These are phyloP conservation scores for Suillus variegatus DNA, from an alignment of 768 basidiomycete genomes.

Conservation along the genomic window DNA sequence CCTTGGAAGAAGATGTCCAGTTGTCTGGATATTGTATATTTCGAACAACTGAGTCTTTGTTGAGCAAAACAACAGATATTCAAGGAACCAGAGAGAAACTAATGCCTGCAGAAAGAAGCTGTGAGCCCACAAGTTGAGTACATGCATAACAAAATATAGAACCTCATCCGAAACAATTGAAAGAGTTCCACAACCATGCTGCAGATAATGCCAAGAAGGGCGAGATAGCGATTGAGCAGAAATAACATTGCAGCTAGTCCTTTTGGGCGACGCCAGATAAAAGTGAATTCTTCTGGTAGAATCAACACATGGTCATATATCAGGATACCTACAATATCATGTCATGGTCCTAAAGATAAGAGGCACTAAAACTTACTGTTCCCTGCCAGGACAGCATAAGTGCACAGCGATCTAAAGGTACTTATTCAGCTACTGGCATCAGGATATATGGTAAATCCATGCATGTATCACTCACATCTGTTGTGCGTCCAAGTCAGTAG, in stretches of 20 bases:
- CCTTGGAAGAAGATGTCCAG: not conserved
- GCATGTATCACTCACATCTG: not conserved
- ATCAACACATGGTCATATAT: not conserved
- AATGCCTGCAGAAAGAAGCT: constrained; percentile 1
- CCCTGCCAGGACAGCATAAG: not conserved
- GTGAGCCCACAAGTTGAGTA: not conserved
- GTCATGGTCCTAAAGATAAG: not conserved
- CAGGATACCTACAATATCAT: not conserved
- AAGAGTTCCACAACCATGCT: not conserved
- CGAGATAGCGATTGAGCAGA: not conserved
- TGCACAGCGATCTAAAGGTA: not conserved
- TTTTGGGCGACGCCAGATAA: not conserved
- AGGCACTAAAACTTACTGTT: not conserved
- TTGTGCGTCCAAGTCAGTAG: not conserved
- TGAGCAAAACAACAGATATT: not conserved
- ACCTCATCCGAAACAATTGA: not conserved
- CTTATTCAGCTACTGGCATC: not conserved
- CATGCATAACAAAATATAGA: not conserved
- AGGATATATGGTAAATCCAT: not conserved
- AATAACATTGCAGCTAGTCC: not conserved
- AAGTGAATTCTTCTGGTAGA: not conserved
- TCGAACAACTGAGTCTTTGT: not conserved
- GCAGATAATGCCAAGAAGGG: not conserved
- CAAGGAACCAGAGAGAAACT: not conserved
- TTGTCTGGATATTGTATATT: not conserved